phyloP scores from a whole-genome alignment of 352 stramenopile species.

The Globisporangium uncinulatum region DNA sequence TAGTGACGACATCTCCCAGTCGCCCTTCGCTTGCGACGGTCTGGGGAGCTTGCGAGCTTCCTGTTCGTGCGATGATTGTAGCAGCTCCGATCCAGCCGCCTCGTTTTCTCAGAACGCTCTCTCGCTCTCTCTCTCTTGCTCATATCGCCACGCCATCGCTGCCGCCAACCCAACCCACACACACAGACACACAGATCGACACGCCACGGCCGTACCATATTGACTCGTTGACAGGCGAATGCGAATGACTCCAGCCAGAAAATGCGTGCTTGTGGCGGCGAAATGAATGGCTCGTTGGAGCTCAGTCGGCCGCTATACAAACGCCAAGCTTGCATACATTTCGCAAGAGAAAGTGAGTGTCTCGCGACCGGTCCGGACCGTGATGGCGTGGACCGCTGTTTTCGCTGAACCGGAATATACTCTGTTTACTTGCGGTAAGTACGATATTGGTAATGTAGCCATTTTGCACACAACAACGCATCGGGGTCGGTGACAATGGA shows the following conservation, averaged over 20 bases:
- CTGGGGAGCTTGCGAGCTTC: no score
- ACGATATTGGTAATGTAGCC: not conserved
- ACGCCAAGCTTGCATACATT: slow-evolving; percentile 48
- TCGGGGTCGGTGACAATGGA: not conserved
- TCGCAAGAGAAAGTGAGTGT: slow-evolving; percentile 4
- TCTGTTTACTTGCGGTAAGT: not conserved
- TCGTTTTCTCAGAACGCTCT: no score
- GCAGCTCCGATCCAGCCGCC: no score
- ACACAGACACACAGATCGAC: slow-evolving; percentile 6
- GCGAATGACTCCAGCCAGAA: slow-evolving; percentile 49
- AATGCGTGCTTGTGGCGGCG: slow-evolving; percentile 21
- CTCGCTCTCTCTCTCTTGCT: no score
- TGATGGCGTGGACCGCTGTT: not conserved
- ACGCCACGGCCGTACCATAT: slow-evolving; percentile 66
- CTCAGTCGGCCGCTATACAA: slow-evolving; percentile 36
- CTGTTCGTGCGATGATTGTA: no score
- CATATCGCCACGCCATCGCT: not conserved
- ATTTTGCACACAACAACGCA: not conserved
- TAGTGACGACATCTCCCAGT: no score
- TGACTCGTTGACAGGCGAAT: slow-evolving; percentile 88
- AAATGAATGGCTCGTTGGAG: slow-evolving; percentile 86
- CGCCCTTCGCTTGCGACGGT: no score
- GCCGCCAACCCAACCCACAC: not conserved
- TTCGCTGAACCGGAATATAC: not conserved
- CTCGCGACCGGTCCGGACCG: not conserved